phyloP scores from a whole-genome alignment of 2,329 filamentous ascomycete species.

The Ascocoryne sarcoides region DNA sequence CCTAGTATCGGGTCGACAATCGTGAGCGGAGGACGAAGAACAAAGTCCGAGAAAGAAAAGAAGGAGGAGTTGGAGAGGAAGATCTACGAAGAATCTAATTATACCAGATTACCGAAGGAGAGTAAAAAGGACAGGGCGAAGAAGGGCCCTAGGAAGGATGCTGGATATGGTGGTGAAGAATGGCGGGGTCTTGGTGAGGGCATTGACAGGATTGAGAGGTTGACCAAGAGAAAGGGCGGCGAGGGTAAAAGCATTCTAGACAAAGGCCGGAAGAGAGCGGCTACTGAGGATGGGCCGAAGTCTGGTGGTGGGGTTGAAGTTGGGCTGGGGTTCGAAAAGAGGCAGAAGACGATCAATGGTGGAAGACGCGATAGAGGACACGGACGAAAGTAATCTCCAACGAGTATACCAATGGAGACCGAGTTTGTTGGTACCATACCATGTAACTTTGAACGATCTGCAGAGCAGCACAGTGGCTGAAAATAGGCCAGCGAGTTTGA shows the following conservation, averaged over 20 bases:
- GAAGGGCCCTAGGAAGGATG: slow-evolving; percentile 40
- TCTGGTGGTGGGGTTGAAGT: slow-evolving; percentile 54
- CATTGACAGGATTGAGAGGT: slow-evolving; percentile 73
- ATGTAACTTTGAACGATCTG: no score
- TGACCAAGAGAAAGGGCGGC: slow-evolving; percentile 62
- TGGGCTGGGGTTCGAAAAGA: slow-evolving; percentile 68
- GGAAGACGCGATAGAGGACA: slow-evolving; percentile 32
- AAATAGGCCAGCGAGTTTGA: no score
- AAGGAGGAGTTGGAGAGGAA: slow-evolving; percentile 69
- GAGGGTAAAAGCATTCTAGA: slow-evolving; percentile 52
- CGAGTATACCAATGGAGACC: no score
- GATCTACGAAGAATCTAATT: slow-evolving; percentile 88
- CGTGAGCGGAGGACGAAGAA: slow-evolving; percentile 64
- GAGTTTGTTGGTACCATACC: no score
- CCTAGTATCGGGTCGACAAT: slow-evolving; percentile 92
- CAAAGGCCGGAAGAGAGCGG: slow-evolving; percentile 74
- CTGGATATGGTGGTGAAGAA: slow-evolving; percentile 83
- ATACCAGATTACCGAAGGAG: slow-evolving; percentile 74
- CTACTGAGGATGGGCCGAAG: slow-evolving; percentile 66
- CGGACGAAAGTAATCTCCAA: slow-evolving; percentile 8
- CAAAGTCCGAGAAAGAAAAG: slow-evolving; percentile 69
- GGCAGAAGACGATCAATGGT: slow-evolving; percentile 44
- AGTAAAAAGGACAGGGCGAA: slow-evolving; percentile 82
- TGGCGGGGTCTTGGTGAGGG: slow-evolving; percentile 81
- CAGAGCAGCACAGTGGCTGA: no score